Evolutionary conservation across 371 early-diverging fungal genomes (phyloP), one percentile per base, ranked within the genome.

Genomic region (Apophysomyces elegans): DNA sequence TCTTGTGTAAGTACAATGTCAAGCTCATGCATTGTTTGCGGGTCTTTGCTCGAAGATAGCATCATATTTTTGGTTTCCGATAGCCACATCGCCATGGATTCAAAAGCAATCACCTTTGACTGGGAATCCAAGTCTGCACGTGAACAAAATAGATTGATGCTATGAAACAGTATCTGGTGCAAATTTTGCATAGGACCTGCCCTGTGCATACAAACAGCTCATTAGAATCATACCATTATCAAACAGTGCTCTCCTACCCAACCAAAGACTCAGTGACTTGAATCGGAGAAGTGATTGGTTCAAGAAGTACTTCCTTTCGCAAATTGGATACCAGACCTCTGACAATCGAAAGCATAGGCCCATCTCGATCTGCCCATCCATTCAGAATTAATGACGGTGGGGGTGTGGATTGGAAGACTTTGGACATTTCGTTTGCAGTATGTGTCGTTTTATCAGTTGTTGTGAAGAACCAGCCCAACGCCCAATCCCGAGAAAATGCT

Each of bases 21-120:
- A 13, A 72, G 65, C 13, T 56, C 46, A 9, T 66, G 46, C 67
- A 72, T 69, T 4, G 41, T 21, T 14, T 16, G 38, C 4, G 43
- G 50, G 13, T 70, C 61, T 7, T 64, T 26, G 9, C 14, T 16
- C 2, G 47, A 57, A 5, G 58, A 46, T 4, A 64, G 59, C 68
- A 78, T 67, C 0, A 67, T 65, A 36, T 56, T 71, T 12, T 76
- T 85, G 36, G 87, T 86, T 59, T 83, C 82, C 47, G 83, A 80
- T 6, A 91, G 78, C 91, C 92, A 91, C 21, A 83, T 79, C 11
- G 86, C 87, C 89, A 91, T 87, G 5, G 91, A 82, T 63, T 91
- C 92, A 67, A 91, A 91, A 4, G 90, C 89, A 18, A 88, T 74
- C 0, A 91, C 86, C 66, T 90, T 91, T 68, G 85, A 86, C 12